phyloP scores from a whole-genome alignment of 768 basidiomycete genomes.

The Tremella yokohamensis region DNA sequence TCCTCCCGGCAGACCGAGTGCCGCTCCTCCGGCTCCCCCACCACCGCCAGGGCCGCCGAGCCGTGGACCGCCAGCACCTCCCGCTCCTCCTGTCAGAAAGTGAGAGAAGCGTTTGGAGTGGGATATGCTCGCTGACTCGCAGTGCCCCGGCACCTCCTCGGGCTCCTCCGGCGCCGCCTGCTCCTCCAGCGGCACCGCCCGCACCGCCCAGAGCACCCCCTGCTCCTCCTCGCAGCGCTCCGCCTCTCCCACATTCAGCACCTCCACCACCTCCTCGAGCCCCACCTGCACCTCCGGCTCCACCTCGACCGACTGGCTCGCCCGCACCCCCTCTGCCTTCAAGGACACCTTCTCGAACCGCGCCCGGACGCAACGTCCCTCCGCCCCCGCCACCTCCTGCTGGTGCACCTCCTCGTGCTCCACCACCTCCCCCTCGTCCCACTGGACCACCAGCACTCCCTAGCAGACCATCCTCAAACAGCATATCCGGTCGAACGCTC shows the following conservation, averaged over 20 bases:
- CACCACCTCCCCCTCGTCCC: slow-evolving; percentile 35
- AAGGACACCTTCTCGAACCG: slow-evolving; percentile 26
- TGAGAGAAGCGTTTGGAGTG: no score
- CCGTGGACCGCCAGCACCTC: slow-evolving; percentile 17
- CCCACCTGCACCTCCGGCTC: slow-evolving; percentile 29
- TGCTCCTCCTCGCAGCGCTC: slow-evolving; percentile 3
- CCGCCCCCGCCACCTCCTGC: slow-evolving; percentile 23
- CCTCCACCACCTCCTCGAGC: slow-evolving; percentile 30
- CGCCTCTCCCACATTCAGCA: slow-evolving; percentile 14
- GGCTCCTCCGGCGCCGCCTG: slow-evolving; percentile 21
- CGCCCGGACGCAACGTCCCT: slow-evolving; percentile 11
- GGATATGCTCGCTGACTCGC: neutral
- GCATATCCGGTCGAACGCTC: slow-evolving; percentile 20
- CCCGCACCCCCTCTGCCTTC: slow-evolving; percentile 45
- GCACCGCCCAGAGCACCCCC: slow-evolving; percentile 5
- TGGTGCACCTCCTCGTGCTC: slow-evolving; percentile 11
- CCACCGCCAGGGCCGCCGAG: slow-evolving; percentile 25
- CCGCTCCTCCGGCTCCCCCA: slow-evolving; percentile 33
- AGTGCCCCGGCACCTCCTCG: slow-evolving; percentile 41
- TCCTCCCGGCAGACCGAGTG: slow-evolving; percentile 31
- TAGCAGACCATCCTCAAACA: slow-evolving; percentile 10
- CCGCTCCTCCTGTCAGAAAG: slow-evolving; percentile 19
- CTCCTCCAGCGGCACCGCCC: slow-evolving; percentile 3
- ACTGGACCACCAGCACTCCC: slow-evolving; percentile 24
- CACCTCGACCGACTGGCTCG: slow-evolving; percentile 31